Percentiles rank a stretch among this genome's conserved stretches.
phyloP scores from a whole-genome alignment of 2,329 filamentous ascomycete genomes.

The Aureobasidium melanogenum region DNA sequence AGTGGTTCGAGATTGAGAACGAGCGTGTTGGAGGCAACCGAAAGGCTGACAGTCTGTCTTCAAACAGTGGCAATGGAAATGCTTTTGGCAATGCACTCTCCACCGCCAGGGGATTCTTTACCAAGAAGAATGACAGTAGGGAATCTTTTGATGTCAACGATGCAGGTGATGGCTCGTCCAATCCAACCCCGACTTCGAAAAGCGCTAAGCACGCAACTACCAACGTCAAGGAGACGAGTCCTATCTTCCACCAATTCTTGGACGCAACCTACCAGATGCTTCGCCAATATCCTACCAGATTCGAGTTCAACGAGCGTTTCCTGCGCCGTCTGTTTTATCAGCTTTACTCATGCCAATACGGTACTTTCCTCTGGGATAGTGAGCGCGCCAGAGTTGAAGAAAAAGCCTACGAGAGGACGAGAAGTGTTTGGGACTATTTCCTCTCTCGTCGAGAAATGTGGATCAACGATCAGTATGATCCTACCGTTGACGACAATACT shows the following conservation, averaged over 20 bases:
- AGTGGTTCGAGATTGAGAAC: slow-evolving; percentile 85
- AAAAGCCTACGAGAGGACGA: slow-evolving; percentile 35
- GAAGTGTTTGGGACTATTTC: slow-evolving; percentile 91
- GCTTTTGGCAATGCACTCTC: slow-evolving; percentile 79
- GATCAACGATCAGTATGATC: slow-evolving; percentile 70
- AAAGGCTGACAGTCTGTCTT: slow-evolving; percentile 36
- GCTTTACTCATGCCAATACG: slow-evolving; percentile 91
- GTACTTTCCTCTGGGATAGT: slow-evolving; percentile 90
- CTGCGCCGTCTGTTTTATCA: slow-evolving; percentile 84
- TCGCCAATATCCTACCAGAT: slow-evolving; percentile 75
- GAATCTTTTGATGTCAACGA: slow-evolving; percentile 57
- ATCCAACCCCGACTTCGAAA: slow-evolving; percentile 29
- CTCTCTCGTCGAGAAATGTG: slow-evolving; percentile 73
- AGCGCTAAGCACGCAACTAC: slow-evolving; percentile 52
- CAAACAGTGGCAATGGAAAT: slow-evolving; percentile 56
- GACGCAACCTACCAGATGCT: slow-evolving; percentile 89
- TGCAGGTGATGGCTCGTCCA: slow-evolving; percentile 34
- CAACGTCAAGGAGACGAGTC: slow-evolving; percentile 81
- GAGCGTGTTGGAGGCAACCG: slow-evolving; percentile 56
- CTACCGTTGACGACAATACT: slow-evolving; percentile 64
- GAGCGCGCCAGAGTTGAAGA: slow-evolving; percentile 59
- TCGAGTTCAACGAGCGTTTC: slow-evolving; percentile 95
- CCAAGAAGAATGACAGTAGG: slow-evolving; percentile 62
- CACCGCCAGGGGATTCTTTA: slow-evolving; percentile 77
- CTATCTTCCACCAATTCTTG: slow-evolving; percentile 95